A percentile compares a stretch with the other conserved stretches of the same genome.
Conservation (phyloP, 805 yeast genomes). For the Candida wancherniae region DNA sequence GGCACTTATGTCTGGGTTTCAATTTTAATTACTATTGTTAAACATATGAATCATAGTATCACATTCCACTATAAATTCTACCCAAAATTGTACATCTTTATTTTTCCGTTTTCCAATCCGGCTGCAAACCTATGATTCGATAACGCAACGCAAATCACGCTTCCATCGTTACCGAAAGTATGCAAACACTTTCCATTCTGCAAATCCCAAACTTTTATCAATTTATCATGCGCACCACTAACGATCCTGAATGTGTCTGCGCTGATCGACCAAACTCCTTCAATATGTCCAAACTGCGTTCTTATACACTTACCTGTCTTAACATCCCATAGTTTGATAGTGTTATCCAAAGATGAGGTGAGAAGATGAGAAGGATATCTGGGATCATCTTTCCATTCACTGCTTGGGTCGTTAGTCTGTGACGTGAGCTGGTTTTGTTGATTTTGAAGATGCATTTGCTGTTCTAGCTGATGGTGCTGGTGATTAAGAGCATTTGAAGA, state of each 20-base stretch:
- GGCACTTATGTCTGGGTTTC: too few relatives aligned
- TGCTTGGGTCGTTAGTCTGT: neutral
- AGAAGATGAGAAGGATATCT: slow-evolving; percentile 75
- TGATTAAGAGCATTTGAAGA: slow-evolving; percentile 24
- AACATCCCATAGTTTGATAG: slow-evolving; percentile 90
- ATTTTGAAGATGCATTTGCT: slow-evolving; percentile 9
- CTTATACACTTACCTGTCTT: slow-evolving; percentile 81
- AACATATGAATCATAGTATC: neutral
- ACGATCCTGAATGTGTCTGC: slow-evolving; percentile 94
- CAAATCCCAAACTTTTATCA: slow-evolving; percentile 91
- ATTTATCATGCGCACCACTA: slow-evolving; percentile 90
- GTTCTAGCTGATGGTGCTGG: slow-evolving; percentile 14
- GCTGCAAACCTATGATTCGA: slow-evolving; percentile 88
- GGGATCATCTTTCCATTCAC: slow-evolving; percentile 14
- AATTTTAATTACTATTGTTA: neutral
- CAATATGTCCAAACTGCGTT: slow-evolving; percentile 96
- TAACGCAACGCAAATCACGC: slow-evolving; percentile 67
- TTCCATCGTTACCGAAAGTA: slow-evolving; percentile 72
- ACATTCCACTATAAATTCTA: neutral
- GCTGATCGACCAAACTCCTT: slow-evolving; percentile 96
- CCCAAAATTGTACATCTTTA: slow-evolving; percentile 54
- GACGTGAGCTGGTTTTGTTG: neutral
- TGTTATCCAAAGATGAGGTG: slow-evolving; percentile 86
- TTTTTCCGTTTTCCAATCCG: slow-evolving; percentile 84
- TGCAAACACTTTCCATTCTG: slow-evolving; percentile 93